Evolutionary conservation across 768 basidiomycete species (phyloP).

Genomic region (Crucibulum laeve): DNA sequence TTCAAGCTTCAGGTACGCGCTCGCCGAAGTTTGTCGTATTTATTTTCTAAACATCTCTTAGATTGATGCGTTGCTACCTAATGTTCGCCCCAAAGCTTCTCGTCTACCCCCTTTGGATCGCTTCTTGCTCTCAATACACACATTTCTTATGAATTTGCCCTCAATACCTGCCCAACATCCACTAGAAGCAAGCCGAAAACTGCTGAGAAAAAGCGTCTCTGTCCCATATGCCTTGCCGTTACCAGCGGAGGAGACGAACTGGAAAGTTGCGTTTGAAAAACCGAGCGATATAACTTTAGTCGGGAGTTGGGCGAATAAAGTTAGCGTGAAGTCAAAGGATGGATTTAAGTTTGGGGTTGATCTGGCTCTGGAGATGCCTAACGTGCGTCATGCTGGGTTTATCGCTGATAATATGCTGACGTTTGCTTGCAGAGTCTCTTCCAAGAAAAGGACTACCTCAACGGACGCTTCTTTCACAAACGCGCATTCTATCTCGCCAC

Average conservation of each 20-base stretch:
- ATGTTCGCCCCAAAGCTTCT: slow-evolving; percentile 63
- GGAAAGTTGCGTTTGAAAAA: slow-evolving; percentile 80
- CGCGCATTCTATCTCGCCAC: slow-evolving; percentile 84
- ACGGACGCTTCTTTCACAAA: slow-evolving; percentile 89
- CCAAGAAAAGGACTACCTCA: slow-evolving; percentile 92
- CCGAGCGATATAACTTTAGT: slow-evolving; percentile 75
- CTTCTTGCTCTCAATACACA: slow-evolving; percentile 66
- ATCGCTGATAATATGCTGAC: slow-evolving; percentile 9
- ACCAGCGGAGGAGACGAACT: slow-evolving; percentile 77
- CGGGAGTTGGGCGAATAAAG: slow-evolving; percentile 84
- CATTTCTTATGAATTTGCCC: slow-evolving; percentile 56
- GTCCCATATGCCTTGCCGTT: slow-evolving; percentile 69
- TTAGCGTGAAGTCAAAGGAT: slow-evolving; percentile 70
- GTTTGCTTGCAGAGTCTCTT: slow-evolving; percentile 57
- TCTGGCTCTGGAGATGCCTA: slow-evolving; percentile 83
- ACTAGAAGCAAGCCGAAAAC: slow-evolving; percentile 51
- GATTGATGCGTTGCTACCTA: slow-evolving; percentile 80
- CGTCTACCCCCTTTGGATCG: slow-evolving; percentile 56
- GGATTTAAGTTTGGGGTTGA: slow-evolving; percentile 67
- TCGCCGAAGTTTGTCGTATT: not conserved
- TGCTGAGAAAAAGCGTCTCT: slow-evolving; percentile 50
- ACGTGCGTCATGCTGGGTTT: slow-evolving; percentile 38
- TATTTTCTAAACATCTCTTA: slow-evolving; percentile 23
- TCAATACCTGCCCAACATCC: slow-evolving; percentile 60
- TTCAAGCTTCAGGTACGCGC: slow-evolving; percentile 79